Percentiles rank a stretch among this genome's conserved stretches.
phyloP scores from a whole-genome alignment of 169 alveolate species.

The Eimeria acervulina region DNA sequence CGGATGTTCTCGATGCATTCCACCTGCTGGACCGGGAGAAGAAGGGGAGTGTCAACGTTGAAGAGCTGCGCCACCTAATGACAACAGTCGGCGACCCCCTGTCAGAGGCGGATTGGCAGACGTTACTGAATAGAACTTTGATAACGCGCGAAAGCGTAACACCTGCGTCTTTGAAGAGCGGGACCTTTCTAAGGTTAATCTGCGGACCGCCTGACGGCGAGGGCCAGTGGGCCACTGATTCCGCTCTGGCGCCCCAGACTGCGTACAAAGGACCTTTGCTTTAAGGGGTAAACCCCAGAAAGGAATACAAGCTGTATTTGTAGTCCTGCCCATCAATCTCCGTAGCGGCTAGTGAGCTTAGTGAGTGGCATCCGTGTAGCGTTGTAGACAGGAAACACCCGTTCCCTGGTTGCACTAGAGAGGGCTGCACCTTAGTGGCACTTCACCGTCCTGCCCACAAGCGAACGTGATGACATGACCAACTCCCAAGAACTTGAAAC shows the following conservation, averaged over 20 bases:
- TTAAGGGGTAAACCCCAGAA: neutral
- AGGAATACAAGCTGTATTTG: neutral
- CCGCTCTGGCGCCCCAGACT: conserved; percentile 3
- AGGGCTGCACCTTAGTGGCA: neutral
- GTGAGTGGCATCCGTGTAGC: neutral
- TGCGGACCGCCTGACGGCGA: conserved; percentile 61
- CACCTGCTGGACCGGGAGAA: conserved; percentile 57
- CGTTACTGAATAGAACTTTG: conserved; percentile 16
- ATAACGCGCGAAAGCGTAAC: conserved; percentile 56
- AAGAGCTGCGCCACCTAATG: conserved; percentile 59
- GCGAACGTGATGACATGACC: neutral
- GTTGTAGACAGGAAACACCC: neutral
- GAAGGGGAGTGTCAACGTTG: conserved; percentile 61
- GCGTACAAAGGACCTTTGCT: neutral
- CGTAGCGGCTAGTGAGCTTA: neutral
- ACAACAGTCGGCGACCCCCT: conserved; percentile 50
- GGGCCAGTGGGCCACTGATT: neutral
- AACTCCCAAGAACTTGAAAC: neutral
- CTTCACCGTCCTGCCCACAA: neutral
- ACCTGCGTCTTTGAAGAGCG: conserved; percentile 51
- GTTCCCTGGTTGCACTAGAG: neutral
- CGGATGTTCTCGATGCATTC: conserved; percentile 51
- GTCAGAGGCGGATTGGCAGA: conserved; percentile 58
- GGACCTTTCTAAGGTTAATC: conserved; percentile 25
- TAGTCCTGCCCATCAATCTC: neutral